A percentile compares a stretch with the other conserved stretches of the same genome.
These are phyloP conservation scores for Hyphochytrium catenoides DNA, from an alignment of 352 stramenopile genomes.

Conservation along the genomic window DNA sequence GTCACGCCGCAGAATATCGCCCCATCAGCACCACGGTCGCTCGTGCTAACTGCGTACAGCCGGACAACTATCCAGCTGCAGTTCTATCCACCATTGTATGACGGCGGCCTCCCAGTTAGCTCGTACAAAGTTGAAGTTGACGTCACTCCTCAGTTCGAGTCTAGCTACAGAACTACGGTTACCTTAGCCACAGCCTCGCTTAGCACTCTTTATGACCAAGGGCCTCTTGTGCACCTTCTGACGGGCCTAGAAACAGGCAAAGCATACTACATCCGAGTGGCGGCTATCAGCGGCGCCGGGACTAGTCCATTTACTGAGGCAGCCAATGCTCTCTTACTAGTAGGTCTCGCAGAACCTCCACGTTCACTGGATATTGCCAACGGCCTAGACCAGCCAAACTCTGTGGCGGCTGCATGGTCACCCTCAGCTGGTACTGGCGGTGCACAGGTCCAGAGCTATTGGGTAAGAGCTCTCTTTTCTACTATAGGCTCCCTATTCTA, in stretches of 20 bases:
- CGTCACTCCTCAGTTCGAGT: too few species aligned
- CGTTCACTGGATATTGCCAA: too few species aligned
- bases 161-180: too few species aligned
- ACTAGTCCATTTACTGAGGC: slow-evolving; percentile 32
- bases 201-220: slow-evolving; percentile 25
- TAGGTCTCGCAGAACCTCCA: too few species aligned
- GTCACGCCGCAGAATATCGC: slow-evolving; percentile 49
- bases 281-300: slow-evolving; percentile 31
- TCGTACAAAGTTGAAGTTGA: slow-evolving; percentile 9
- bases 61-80: slow-evolving; percentile 36
- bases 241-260: slow-evolving; percentile 32
- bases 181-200: slow-evolving; percentile 13
- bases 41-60: slow-evolving; percentile 28
- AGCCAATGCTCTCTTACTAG: slow-evolving; percentile 19
- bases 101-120: slow-evolving; percentile 14
- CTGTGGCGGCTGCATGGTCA: too few species aligned
- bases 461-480: too few species aligned
- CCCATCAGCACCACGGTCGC: slow-evolving; percentile 31
- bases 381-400: too few species aligned
- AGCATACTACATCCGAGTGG: slow-evolving; percentile 61
- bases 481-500: too few species aligned
- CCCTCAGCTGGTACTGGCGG: too few species aligned
- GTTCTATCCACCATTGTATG: slow-evolving; percentile 30
- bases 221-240: slow-evolving; percentile 36
- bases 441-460: too few species aligned